Evolutionary conservation across 345 rosid genomes (phyloP), one percentile per base, ranked within the genome.

Genomic region (Clausena lansium): DNA sequence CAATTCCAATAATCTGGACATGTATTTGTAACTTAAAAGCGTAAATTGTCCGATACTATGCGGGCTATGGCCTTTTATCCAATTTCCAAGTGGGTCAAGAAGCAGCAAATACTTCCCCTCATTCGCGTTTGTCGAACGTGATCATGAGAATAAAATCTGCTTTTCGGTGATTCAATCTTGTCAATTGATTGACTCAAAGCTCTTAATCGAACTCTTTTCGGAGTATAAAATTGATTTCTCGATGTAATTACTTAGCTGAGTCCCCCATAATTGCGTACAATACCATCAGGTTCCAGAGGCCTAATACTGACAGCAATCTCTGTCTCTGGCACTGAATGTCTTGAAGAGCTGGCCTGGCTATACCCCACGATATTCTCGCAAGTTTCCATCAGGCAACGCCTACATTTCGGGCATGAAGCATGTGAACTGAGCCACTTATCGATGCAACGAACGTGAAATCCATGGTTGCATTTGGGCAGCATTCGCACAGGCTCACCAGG

Each of bases 341-440:
- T 71, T 5, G 85, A 63, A 32, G 38, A 4, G 3, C 78, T 45
- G 19, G 54, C 64, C 66, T 65, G 66, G 62, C 77, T 59, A 52
- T 62, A 41, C 17, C 79, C 80, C 47, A 68, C 73, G 11, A 81
- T 80, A 70, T 89, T 86, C 30, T 81, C 73, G 38, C 80, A 62
- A 4, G 82, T 83, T 62, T 88, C 79, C 24, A 79, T 73, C 15
- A 86, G 80, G 72, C 84, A 82, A 50, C 85, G 83, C 81, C 97
- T 84, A 59, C 97, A 92, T 13, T 85, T 90, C 0, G 93, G 97
- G 79, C 97, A 90, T 17, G 94, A 89, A 47, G 89, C 78, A 80
- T 90, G 89, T 15, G 89, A 89, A 73, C 80, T 77, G 22, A 92
- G 97, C 93, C 97, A 92, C 78, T 82, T 84, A 76, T 90, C 94